Evolutionary conservation across 768 basidiomycete species (phyloP), one percentile per base, ranked within the genome.

Genomic region (Hydnomerulius pinastri): DNA sequence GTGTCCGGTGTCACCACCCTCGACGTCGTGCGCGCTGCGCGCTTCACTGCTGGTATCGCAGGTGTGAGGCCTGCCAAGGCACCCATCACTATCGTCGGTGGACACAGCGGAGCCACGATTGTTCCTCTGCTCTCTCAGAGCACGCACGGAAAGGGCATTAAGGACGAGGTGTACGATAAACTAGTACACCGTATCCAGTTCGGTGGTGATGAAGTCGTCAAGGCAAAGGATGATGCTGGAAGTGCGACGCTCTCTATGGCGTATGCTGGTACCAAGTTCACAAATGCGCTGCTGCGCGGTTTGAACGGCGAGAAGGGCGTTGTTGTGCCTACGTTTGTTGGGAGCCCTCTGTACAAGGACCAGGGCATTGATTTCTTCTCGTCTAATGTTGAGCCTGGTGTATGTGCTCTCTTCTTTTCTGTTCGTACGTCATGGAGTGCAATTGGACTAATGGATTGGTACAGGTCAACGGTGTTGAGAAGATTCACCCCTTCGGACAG

Each of bases 1-100:
- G 70, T 98, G 63, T 98, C 97, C 70, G 97, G 96, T 80, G 88
- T 99, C 55, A 98, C 96, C 66, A 93, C 95, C 65, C 91, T 99
- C 66, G 96, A 99, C 65, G 93, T 99, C 62, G 95, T 98, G 71
- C 92, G 96, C 60, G 85, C 96, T 29, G 84, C 91, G 38, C 92
- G 91, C 52, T 98, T 98, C 84, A 81, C 93, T 49, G 80, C 83
- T 18, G 80, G 80, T 46, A 71, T 96, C 63, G 70, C 83, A 50
- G 82, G 83, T 35, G 73, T 80, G 55, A 70, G 82, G 53, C 92
- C 92, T 44, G 57, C 71, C 27, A 78, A 91, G 53, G 81, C 87
- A 38, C 69, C 75, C 35, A 81, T 98, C 53, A 86, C 93, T 51
- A 94, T 98, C 60, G 75, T 98, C 50, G 96, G 96, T 66, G 96